Conservation (phyloP, 257 asterid genomes). For the Capsicum pubescens region DNA sequence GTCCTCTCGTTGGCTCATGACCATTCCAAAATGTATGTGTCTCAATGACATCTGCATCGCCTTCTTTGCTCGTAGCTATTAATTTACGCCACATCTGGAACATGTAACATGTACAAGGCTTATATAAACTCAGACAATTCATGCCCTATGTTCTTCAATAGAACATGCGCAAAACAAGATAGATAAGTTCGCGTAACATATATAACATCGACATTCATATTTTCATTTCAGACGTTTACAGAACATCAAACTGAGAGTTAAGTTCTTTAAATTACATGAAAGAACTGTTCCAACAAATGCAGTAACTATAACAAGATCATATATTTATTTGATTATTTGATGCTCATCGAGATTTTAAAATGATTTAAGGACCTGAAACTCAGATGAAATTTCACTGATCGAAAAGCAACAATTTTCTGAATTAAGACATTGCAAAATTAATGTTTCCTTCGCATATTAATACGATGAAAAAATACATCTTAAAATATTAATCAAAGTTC, state of each 20-base stretch:
- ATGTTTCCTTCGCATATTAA: neutral
- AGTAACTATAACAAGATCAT: neutral
- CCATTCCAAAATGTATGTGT: constrained; percentile 93
- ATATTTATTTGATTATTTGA: neutral
- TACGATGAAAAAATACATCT: too few species aligned
- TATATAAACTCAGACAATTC: neutral
- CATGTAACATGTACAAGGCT: constrained; percentile 38
- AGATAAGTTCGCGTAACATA: neutral
- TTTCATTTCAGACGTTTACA: neutral
- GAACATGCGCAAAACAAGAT: neutral
- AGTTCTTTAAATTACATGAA: neutral
- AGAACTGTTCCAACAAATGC: constrained; percentile 4
- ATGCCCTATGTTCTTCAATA: neutral
- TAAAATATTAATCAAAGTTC: neutral
- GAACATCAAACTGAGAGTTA: neutral
- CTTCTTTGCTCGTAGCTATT: constrained; percentile 83
- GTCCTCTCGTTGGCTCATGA: constrained; percentile 83
- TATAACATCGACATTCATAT: neutral
- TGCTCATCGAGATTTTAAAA: neutral
- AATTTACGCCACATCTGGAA: constrained; percentile 90
- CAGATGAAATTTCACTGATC: neutral
- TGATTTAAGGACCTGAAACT: neutral
- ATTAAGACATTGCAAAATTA: neutral
- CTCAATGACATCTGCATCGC: constrained; percentile 87
- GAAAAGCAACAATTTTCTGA: neutral